A percentile compares a stretch with the other conserved stretches of the same genome.
Conservation (phyloP, 1,284 basidiomycete species). For the Leccinum ponderosum region DNA sequence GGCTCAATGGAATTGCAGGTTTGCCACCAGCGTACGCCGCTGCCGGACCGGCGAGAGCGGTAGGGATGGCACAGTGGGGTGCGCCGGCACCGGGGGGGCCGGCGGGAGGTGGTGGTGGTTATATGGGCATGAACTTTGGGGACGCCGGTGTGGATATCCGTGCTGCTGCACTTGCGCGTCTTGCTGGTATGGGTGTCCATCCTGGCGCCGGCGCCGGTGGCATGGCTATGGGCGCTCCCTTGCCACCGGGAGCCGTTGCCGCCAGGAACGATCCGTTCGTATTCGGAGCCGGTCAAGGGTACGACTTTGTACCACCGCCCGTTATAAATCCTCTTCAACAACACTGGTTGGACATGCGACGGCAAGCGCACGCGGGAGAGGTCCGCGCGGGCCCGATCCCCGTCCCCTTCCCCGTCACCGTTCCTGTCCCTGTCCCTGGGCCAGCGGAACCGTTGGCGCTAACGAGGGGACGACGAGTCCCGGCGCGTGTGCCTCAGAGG, state of each 20-base stretch:
- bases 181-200: background rate
- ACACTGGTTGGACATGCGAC: background rate
- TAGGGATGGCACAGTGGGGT: background rate
- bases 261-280: slow-evolving; percentile 3
- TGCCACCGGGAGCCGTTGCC: background rate
- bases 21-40: background rate
- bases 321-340: slow-evolving; percentile 1
- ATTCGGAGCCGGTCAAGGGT: slow-evolving; percentile 16
- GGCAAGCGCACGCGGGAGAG: background rate
- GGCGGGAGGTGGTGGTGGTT: background rate
- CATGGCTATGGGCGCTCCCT: background rate
- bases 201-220: background rate
- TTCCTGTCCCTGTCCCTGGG: background rate
- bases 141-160: background rate
- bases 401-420: background rate
- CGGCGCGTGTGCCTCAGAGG: background rate
- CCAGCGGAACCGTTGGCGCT: background rate
- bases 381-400: background rate
- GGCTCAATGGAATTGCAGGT: background rate
- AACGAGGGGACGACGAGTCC: background rate
- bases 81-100: background rate
- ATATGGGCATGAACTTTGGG: background rate
- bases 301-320: slow-evolving; percentile 9
- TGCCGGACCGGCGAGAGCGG: background rate
- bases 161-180: background rate